Percentiles rank a stretch among this genome's conserved stretches.
Evolutionary conservation across 2,329 filamentous ascomycete genomes (phyloP).

Genomic region (Ophiostoma populinum): DNA sequence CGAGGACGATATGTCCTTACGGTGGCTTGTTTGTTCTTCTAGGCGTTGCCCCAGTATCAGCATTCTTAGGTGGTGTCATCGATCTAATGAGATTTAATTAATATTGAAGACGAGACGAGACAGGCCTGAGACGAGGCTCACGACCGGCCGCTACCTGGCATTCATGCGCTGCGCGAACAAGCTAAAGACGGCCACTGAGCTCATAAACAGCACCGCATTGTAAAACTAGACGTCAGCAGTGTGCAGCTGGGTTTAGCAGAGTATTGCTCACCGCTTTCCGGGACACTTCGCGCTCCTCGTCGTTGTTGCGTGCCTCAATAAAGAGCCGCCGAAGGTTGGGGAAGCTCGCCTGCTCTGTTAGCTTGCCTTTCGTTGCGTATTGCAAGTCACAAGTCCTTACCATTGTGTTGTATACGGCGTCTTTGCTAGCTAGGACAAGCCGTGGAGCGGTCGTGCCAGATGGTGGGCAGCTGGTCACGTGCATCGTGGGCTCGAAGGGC

Average conservation of each 20-base stretch:
- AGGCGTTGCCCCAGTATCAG: too few relatives aligned
- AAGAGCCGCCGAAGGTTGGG: conserved; percentile 94
- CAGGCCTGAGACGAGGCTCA: background rate
- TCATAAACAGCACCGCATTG: conserved; percentile 91
- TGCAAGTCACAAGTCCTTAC: background rate
- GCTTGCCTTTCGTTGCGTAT: background rate
- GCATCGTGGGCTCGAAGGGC: too few relatives aligned
- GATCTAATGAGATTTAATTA: background rate
- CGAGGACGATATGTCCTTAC: too few relatives aligned
- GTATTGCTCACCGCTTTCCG: conserved; percentile 47
- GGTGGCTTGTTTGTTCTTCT: too few relatives aligned
- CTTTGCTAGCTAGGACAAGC: too few relatives aligned
- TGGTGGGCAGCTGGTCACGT: too few relatives aligned
- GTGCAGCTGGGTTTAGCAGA: too few relatives aligned
- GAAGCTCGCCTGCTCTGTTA: conserved; percentile 47
- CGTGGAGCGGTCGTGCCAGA: too few relatives aligned
- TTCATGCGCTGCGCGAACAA: conserved; percentile 79
- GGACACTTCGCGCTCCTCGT: conserved; percentile 88
- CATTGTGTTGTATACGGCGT: background rate
- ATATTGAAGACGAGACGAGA: background rate
- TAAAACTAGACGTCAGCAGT: conserved; percentile 70
- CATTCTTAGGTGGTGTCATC: too few relatives aligned
- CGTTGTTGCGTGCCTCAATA: conserved; percentile 81
- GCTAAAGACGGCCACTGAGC: conserved; percentile 87
- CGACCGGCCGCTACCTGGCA: conserved; percentile 15